Conservation (phyloP, 495 filamentous ascomycete species). For the Penicillium samsonianum region DNA sequence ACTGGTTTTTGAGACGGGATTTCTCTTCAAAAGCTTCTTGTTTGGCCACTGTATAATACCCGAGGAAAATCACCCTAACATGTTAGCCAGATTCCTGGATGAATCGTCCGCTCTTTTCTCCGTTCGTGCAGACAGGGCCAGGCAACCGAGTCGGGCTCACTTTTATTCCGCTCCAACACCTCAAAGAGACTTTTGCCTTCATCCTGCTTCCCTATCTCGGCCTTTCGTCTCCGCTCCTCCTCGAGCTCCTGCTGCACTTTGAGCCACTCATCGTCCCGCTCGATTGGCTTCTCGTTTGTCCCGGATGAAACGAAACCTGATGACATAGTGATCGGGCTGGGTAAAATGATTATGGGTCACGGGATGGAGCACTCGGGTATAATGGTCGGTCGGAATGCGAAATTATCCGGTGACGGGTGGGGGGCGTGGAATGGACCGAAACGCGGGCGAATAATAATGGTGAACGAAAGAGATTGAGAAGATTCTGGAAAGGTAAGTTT, state of each 20-base stretch:
- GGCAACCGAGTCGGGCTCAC: conserved; percentile 47
- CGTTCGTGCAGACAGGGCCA: neutral
- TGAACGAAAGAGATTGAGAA: conserved; percentile 10
- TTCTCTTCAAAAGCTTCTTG: conserved; percentile 96
- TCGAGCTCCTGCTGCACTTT: conserved; percentile 77
- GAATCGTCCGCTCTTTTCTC: neutral
- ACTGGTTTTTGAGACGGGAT: conserved; percentile 85
- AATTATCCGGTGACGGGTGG: conserved; percentile 23
- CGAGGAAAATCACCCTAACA: conserved; percentile 18
- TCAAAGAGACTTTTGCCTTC: conserved; percentile 79
- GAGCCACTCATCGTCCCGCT: conserved; percentile 72
- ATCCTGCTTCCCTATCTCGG: conserved; percentile 55
- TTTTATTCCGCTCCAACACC: conserved; percentile 90
- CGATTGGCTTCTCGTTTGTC: conserved; percentile 62
- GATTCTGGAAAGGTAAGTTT: conserved; percentile 14
- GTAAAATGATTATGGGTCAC: conserved; percentile 12
- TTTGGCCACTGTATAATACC: conserved; percentile 80
- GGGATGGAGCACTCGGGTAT: conserved; percentile 22
- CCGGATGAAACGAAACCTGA: conserved; percentile 92
- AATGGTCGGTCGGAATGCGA: conserved; percentile 8
- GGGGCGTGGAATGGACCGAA: conserved; percentile 16
- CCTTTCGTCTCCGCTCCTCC: conserved; percentile 60
- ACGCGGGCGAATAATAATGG: neutral
- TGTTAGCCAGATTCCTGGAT: conserved; percentile 3
- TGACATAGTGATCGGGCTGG: conserved; percentile 55